These are phyloP conservation scores for Rhizophora mangle DNA, from an alignment of 345 rosid species.

Conservation along the genomic window DNA sequence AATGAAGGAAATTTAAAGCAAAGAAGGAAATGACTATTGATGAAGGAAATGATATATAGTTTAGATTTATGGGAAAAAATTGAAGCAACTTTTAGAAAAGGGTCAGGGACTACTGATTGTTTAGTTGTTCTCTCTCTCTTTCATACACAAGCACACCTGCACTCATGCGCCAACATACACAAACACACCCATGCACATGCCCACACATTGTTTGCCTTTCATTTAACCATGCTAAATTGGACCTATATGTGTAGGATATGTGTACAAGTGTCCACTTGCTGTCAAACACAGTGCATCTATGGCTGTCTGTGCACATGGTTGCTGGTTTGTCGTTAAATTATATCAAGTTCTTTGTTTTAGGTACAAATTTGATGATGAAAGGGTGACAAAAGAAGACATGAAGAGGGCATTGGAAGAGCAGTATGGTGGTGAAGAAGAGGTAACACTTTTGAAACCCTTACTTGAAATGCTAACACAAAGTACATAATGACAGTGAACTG, in stretches of 20 bases:
- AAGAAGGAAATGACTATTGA: not conserved
- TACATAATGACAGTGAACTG: constrained; percentile 3
- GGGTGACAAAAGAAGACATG: constrained; percentile 91
- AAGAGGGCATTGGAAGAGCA: constrained; percentile 95
- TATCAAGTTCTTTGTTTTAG: constrained; percentile 31
- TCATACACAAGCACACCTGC: too few species aligned
- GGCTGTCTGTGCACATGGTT: not conserved
- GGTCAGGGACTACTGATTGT: not conserved
- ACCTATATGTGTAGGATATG: not conserved
- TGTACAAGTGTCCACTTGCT: not conserved
- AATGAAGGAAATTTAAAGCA: too few species aligned
- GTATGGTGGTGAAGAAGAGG: constrained; percentile 99
- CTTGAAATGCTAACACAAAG: not conserved
- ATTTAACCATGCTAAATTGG: not conserved
- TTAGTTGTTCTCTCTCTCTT: not conserved
- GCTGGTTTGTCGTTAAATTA: not conserved
- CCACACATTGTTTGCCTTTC: not conserved
- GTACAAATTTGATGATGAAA: constrained; percentile 97
- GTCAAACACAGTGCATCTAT: not conserved
- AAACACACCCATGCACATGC: too few species aligned
- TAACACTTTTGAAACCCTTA: not conserved
- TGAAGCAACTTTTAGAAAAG: not conserved
- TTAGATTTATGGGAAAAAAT: not conserved
- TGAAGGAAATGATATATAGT: not conserved
- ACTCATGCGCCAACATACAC: too few species aligned